Base-by-base conservation (phyloP, 768 basidiomycete genomes). In the Leucosporidium creatinivorum region DNA sequence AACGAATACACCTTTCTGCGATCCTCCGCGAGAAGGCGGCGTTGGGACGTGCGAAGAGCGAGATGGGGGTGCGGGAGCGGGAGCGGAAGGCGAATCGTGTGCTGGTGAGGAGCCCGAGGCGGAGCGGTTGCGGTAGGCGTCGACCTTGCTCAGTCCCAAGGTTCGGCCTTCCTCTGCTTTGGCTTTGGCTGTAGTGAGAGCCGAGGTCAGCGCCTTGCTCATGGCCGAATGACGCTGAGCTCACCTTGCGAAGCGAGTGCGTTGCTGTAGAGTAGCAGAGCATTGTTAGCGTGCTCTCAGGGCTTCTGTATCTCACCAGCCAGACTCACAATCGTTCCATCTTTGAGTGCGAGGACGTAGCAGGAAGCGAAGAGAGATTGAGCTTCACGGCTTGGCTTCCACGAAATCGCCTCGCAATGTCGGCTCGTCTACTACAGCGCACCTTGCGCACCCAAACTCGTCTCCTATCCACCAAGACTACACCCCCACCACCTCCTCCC, bases 1-100 rank as follows among this genome's bases (percentile, higher is more conserved):
- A 48, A 52, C 47, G 25, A 69, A 69, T 36, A 62, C 47, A n/a
- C 51, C 10, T 31, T 48, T 3, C 48, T 48, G 1, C 58, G 54
- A 0, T 54, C 36, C 26, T 55, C 66, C 48, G 13, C 6, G 58
- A 13, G 13, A 9, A 3, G 59, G 31, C 1, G 26, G 33, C 44
- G 28, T 58, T 10, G 30, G 66, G 58, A 2, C 33, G 57, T 15
- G 49, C 58, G 2, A 30, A 57, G 12, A 30, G 9, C 47, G 25
- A 5, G 59, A 49, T 26, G 49, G 19, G 12, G 50, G 60, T 17
- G 58, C 25, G 39, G 55, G 18, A 23, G 26, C 28, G 36, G 58
- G 39, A 39, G 33, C 33, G 33, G 33, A 10, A 33, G 33, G 10
- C 4, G 58, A 18, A 39, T 17, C 56, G 33, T 5, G 58, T 48